phyloP scores from a whole-genome alignment of 768 basidiomycete genomes.

The Paxillus involutus region DNA sequence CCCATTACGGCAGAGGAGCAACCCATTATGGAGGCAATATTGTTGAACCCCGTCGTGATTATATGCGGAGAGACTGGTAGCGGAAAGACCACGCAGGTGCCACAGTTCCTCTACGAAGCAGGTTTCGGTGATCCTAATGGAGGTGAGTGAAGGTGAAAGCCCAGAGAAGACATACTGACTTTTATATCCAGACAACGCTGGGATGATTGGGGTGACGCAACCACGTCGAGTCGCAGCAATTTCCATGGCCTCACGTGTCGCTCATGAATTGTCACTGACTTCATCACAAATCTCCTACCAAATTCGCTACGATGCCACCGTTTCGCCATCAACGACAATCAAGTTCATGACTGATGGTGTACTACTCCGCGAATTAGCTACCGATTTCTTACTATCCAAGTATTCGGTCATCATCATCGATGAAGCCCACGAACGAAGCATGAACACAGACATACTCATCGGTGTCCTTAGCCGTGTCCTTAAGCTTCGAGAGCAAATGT shows the following conservation, averaged over 20 bases:
- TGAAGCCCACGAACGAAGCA: constrained; percentile 96
- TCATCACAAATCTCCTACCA: constrained; percentile 89
- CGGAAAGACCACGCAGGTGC: constrained; percentile 97
- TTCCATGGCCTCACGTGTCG: constrained; percentile 92
- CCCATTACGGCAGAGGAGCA: constrained; percentile 96
- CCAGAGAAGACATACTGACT: constrained; percentile 2
- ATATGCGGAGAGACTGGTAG: constrained; percentile 92
- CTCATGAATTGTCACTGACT: constrained; percentile 86
- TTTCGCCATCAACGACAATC: constrained; percentile 86
- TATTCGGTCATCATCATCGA: constrained; percentile 97
- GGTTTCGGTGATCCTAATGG: constrained; percentile 86
- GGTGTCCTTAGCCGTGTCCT: constrained; percentile 95
- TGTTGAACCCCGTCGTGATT: constrained; percentile 77
- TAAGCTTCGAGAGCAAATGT: constrained; percentile 85
- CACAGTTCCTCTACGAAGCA: constrained; percentile 97
- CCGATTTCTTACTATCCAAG: constrained; percentile 89
- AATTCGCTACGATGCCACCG: constrained; percentile 95
- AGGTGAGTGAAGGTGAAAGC: constrained; percentile 46
- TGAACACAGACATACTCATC: constrained; percentile 97
- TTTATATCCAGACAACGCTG: constrained; percentile 78
- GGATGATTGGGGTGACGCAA: constrained; percentile 97
- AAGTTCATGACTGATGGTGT: constrained; percentile 99
- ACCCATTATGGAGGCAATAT: constrained; percentile 86
- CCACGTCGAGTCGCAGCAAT: constrained; percentile 96
- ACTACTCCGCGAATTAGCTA: constrained; percentile 85